These are phyloP conservation scores for Collybia sp. DNA, from an alignment of 768 basidiomycete genomes.

Conservation along the genomic window DNA sequence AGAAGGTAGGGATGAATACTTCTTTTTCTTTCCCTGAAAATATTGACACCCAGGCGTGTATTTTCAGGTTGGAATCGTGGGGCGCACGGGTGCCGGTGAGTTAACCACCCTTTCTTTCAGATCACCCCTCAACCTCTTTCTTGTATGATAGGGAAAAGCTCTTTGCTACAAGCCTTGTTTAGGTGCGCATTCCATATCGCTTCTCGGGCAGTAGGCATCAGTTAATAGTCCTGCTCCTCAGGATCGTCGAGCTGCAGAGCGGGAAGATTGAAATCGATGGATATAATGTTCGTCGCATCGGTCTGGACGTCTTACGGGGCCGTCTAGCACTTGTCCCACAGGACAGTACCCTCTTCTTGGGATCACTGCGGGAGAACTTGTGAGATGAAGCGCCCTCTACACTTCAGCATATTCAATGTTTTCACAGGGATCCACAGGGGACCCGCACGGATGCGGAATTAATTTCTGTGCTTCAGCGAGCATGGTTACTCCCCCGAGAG, in stretches of 20 bases:
- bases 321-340: slow-evolving; percentile 69
- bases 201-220: background rate
- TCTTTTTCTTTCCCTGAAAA: background rate
- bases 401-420: background rate
- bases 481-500: slow-evolving; percentile 52
- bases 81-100: slow-evolving; percentile 40
- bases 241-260: slow-evolving; percentile 53
- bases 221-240: slow-evolving; percentile 11
- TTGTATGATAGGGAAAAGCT: slow-evolving; percentile 40
- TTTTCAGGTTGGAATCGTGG: slow-evolving; percentile 40
- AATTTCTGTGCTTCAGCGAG: slow-evolving; percentile 57
- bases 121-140: background rate
- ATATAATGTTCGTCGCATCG: slow-evolving; percentile 43
- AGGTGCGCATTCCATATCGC: slow-evolving; percentile 27
- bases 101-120: background rate
- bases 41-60: background rate
- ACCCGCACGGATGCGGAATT: slow-evolving; percentile 54
- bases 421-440: slow-evolving; percentile 46
- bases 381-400: slow-evolving; percentile 6
- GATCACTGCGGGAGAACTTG: slow-evolving; percentile 40
- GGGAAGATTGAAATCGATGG: slow-evolving; percentile 59
- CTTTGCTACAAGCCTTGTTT: slow-evolving; percentile 53
- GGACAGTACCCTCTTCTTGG: slow-evolving; percentile 46
- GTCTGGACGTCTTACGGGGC: slow-evolving; percentile 46
- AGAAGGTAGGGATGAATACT: slow-evolving; percentile 42